Evolutionary conservation across 163 green algal species (phyloP).

Genomic region (Chloroidium sp.): DNA sequence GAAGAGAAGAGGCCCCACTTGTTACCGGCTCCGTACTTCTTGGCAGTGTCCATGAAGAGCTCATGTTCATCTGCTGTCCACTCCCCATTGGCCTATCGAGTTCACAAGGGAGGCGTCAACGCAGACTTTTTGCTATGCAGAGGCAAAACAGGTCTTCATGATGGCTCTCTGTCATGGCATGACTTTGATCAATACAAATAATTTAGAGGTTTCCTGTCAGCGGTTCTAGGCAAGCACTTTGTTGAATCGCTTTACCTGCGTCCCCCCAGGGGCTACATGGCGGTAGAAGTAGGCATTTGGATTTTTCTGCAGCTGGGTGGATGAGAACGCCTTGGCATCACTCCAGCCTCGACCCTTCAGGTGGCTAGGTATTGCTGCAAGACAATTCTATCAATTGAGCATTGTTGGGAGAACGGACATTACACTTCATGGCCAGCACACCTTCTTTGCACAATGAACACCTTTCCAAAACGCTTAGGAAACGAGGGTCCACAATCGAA

Average conservation of each 20-base stretch:
- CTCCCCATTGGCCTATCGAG: constrained; percentile 39
- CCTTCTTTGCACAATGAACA: too few species aligned
- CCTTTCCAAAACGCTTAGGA: neutral
- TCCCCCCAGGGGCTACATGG: constrained; percentile 39
- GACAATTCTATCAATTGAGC: neutral
- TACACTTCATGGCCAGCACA: too few species aligned
- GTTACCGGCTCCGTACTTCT: constrained; percentile 46
- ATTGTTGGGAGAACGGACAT: too few species aligned
- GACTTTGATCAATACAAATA: too few species aligned
- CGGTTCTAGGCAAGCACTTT: neutral
- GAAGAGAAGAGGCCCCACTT: constrained; percentile 72
- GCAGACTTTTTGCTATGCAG: too few species aligned
- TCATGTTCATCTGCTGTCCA: constrained; percentile 60
- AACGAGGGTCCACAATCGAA: neutral
- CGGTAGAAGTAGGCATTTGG: constrained; percentile 75
- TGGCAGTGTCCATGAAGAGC: constrained; percentile 49
- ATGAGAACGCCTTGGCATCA: constrained; percentile 41
- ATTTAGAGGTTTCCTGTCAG: too few species aligned
- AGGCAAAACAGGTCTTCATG: too few species aligned
- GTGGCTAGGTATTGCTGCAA: constrained; percentile 25
- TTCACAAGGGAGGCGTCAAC: neutral
- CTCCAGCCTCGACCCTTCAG: constrained; percentile 40
- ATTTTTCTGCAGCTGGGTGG: constrained; percentile 59
- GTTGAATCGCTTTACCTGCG: constrained; percentile 18
- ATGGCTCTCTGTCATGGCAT: too few species aligned